phyloP scores from a whole-genome alignment of 208 protist species.

The Jaenimonas drosophilae region DNA sequence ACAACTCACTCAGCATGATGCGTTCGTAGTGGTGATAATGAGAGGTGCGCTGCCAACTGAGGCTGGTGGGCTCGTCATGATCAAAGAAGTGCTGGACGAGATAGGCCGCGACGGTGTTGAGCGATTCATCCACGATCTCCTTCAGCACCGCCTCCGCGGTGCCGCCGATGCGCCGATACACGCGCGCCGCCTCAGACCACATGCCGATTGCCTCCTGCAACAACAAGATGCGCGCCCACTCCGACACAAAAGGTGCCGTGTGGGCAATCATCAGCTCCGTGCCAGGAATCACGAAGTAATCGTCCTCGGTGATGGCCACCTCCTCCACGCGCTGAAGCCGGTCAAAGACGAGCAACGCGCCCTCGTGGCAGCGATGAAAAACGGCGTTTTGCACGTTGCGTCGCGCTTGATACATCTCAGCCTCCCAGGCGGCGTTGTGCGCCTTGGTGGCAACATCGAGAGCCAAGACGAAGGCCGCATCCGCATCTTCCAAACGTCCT shows the following conservation, averaged over 20 bases:
- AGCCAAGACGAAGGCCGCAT: conserved; percentile 53
- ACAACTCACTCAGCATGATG: conserved; percentile 76
- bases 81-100: conserved; percentile 55
- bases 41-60: conserved; percentile 53
- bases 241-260: conserved; percentile 62
- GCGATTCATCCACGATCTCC: conserved; percentile 35
- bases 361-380: conserved; percentile 79
- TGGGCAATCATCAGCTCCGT: conserved; percentile 64
- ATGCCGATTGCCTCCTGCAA: conserved; percentile 77
- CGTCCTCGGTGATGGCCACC: conserved; percentile 39
- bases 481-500: conserved; percentile 65
- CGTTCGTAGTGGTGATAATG: conserved; percentile 75
- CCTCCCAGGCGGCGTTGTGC: conserved; percentile 78
- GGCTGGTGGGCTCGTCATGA: conserved; percentile 20
- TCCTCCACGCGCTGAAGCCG: conserved; percentile 20
- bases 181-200: conserved; percentile 55
- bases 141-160: conserved; percentile 20
- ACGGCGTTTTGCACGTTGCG: conserved; percentile 75
- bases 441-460: conserved; percentile 72
- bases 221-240: conserved; percentile 76
- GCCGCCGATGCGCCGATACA: conserved; percentile 48
- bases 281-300: conserved; percentile 68
- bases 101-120: conserved; percentile 54
- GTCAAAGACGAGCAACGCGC: conserved; percentile 69
- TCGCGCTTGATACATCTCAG: conserved; percentile 58